Conservation (phyloP, 768 basidiomycete genomes). For the Cystofilobasidium ferigula region DNA sequence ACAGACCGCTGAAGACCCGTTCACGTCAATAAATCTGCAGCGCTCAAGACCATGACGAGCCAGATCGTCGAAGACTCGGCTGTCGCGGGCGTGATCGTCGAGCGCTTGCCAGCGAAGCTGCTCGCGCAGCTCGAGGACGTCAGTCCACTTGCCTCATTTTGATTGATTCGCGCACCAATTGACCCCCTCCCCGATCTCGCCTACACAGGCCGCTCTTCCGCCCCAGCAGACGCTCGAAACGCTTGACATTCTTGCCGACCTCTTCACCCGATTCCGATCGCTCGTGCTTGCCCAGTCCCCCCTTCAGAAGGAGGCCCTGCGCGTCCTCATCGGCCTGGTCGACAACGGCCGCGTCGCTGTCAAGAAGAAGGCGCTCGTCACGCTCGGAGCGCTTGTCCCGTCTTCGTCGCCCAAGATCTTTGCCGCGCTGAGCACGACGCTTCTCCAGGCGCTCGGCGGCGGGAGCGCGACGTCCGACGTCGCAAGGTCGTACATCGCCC, state of each 20-base stretch:
- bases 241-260: slow-evolving; percentile 33
- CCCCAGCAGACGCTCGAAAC: slow-evolving; percentile 37
- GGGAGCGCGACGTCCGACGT: neutral
- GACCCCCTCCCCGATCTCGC: neutral
- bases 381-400: slow-evolving; percentile 60
- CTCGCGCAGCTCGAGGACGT: slow-evolving; percentile 70
- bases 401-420: slow-evolving; percentile 57
- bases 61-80: slow-evolving; percentile 75
- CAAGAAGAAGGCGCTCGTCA: slow-evolving; percentile 81
- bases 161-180: neutral
- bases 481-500: slow-evolving; percentile 35
- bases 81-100: slow-evolving; percentile 66
- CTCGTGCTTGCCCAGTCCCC: slow-evolving; percentile 55
- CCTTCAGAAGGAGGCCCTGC: slow-evolving; percentile 68
- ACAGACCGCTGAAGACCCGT: too few relatives aligned
- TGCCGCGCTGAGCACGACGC: slow-evolving; percentile 18
- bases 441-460: slow-evolving; percentile 5
- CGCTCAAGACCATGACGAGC: slow-evolving; percentile 85
- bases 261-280: slow-evolving; percentile 33
- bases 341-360: slow-evolving; percentile 71
- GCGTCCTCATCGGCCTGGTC: slow-evolving; percentile 56
- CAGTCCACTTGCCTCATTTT: slow-evolving; percentile 28
- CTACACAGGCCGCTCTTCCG: slow-evolving; percentile 31
- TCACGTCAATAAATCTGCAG: slow-evolving; percentile 47
- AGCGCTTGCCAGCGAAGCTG: slow-evolving; percentile 72